Evolutionary conservation across 1,139 yeast genomes (phyloP).

Genomic region (Candida mesenterica): DNA sequence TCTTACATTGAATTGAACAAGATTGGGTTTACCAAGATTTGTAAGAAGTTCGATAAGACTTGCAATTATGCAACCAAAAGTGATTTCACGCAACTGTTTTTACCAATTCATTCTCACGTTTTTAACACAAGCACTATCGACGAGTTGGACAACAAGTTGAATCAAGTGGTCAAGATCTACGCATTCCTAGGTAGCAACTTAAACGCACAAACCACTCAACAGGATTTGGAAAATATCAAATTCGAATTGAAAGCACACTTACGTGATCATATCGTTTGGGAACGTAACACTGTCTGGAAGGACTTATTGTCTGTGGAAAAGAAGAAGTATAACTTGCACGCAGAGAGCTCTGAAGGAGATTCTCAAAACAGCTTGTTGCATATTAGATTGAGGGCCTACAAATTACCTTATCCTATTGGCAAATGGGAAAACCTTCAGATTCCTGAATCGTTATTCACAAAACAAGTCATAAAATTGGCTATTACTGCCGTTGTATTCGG

Average conservation of each 20-base stretch:
- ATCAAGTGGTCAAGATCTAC: slow-evolving; percentile 50
- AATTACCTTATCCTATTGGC: slow-evolving; percentile 20
- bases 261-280: slow-evolving; percentile 94
- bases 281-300: slow-evolving; percentile 94
- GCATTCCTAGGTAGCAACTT: slow-evolving; percentile 39
- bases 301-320: slow-evolving; percentile 91
- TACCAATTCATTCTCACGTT: slow-evolving; percentile 40
- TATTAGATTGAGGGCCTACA: slow-evolving; percentile 17
- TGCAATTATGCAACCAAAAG: slow-evolving; percentile 59
- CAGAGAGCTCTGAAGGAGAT: slow-evolving; percentile 34
- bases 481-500: slow-evolving; percentile 46
- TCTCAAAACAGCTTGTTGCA: not conserved
- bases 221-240: slow-evolving; percentile 51
- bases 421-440: slow-evolving; percentile 20
- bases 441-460: slow-evolving; percentile 31
- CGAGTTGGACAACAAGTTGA: slow-evolving; percentile 46
- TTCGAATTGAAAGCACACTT: slow-evolving; percentile 72
- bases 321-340: slow-evolving; percentile 39
- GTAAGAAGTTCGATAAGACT: slow-evolving; percentile 88
- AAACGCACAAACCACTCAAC: slow-evolving; percentile 24
- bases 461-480: slow-evolving; percentile 44
- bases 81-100: slow-evolving; percentile 48
- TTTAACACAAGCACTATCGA: slow-evolving; percentile 47
- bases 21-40: slow-evolving; percentile 85
- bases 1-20: slow-evolving; percentile 79